Evolutionary conservation across 495 filamentous ascomycete species (phyloP).

Genomic region (Xylaria intraflava): DNA sequence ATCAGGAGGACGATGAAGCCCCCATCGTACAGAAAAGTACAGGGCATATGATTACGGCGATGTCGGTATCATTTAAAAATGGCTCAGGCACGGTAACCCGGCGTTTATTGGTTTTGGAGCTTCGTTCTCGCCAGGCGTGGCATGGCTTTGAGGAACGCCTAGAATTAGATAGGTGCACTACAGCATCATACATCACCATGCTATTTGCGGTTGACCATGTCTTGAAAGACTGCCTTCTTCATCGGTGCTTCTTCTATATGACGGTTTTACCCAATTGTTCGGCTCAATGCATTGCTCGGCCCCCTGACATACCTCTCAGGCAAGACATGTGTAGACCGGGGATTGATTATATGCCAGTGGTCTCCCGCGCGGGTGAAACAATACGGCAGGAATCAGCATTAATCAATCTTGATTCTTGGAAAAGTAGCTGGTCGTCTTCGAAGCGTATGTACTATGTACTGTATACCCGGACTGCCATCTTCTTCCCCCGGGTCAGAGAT

Average conservation of each 20-base stretch:
- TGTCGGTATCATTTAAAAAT: background rate
- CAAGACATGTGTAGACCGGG: too few relatives aligned
- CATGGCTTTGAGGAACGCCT: background rate
- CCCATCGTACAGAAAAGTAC: conserved; percentile 93
- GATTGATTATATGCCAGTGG: too few relatives aligned
- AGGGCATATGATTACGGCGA: conserved; percentile 42
- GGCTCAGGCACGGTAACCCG: conserved; percentile 5
- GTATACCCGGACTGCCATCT: too few relatives aligned
- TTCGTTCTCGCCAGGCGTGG: background rate
- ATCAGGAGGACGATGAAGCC: conserved; percentile 79
- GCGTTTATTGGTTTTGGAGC: conserved; percentile 14
- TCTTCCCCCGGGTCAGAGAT: too few relatives aligned
- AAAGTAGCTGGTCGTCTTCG: too few relatives aligned
- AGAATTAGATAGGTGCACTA: background rate
- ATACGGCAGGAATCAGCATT: too few relatives aligned
- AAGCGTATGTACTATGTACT: too few relatives aligned
- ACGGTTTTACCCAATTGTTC: too few relatives aligned
- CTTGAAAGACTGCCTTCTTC: background rate
- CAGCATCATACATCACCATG: background rate
- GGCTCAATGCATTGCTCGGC: too few relatives aligned
- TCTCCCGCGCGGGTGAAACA: too few relatives aligned
- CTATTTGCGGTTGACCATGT: background rate
- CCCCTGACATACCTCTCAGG: too few relatives aligned
- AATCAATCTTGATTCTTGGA: too few relatives aligned
- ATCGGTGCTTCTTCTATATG: background rate